These are phyloP conservation scores for Eucalyptus erythrocorys DNA, from an alignment of 345 rosid genomes.

Conservation along the genomic window DNA sequence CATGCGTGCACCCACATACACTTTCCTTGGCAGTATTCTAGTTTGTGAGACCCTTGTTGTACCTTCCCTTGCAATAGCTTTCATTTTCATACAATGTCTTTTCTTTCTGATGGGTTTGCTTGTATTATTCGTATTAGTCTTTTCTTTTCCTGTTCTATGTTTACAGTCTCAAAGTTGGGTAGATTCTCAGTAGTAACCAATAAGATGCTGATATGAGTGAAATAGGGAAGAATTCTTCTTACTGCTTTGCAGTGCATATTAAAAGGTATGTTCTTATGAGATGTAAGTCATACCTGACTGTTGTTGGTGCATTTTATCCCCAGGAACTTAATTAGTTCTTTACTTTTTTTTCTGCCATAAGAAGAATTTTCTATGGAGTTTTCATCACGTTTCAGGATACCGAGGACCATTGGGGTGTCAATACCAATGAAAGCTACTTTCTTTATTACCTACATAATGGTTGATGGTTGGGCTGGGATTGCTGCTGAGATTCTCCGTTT, in stretches of 20 bases:
- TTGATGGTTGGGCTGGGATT: slow-evolving; percentile 99
- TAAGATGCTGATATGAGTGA: not conserved
- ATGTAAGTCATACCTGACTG: not conserved
- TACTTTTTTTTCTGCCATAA: not conserved
- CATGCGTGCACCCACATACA: not conserved
- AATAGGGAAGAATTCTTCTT: not conserved
- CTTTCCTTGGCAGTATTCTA: not conserved
- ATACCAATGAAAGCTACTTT: slow-evolving; percentile 98
- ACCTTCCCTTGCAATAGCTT: not conserved
- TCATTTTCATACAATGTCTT: not conserved
- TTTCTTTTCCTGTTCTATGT: not conserved
- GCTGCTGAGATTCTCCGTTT: slow-evolving; percentile 89
- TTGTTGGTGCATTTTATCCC: not conserved
- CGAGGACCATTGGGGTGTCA: slow-evolving; percentile 91
- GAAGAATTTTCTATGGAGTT: not conserved
- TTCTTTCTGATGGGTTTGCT: not conserved
- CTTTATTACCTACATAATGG: slow-evolving; percentile 90
- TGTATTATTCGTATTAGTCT: not conserved
- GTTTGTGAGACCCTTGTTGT: not conserved
- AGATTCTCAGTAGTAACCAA: not conserved
- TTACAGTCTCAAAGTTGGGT: not conserved
- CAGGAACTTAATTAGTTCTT: not conserved
- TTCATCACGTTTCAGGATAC: slow-evolving; percentile 45
- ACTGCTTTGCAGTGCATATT: not conserved
- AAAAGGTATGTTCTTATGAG: not conserved